Base-by-base conservation (phyloP, 1,284 basidiomycete genomes). In the Apiotrichum gamsii region DNA sequence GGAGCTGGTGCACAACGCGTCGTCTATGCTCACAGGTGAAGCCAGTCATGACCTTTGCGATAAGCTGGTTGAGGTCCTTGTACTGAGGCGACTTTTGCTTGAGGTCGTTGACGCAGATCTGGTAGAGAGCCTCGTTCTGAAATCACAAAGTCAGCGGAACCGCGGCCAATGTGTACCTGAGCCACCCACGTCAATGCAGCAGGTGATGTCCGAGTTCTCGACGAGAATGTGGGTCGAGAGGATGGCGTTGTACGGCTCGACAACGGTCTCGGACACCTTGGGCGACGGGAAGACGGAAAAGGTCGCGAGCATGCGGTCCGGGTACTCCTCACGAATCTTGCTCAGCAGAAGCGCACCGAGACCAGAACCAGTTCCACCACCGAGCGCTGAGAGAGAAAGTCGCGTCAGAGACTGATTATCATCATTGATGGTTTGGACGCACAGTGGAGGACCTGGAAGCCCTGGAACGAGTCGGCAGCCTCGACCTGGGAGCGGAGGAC, bases 81-180 rank as follows among this genome's bases (percentile, higher is more conserved):
- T 94, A 94, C 18, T 71, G 72, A 1, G 89, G 88, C 31, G 71
- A 75, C 56, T 83, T 79, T 45, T 83, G 77, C 69, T 89, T 87
- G 53, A 93, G 75, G 8, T 84, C 84, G 39, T 81, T 78, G 29
- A 81, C 77, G 49, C 83, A 82, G 58, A 95, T 90, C 56, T 93
- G 83, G 67, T 93, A 90, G 77, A 95, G 74, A 5, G 91, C 91
- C 72, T 96, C 90, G 70, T 97, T 97, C 73, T 96, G 87, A 0
- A n/a, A 34, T 15, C 14, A 11, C 25, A 28, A 6, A 6, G 43
- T 45, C 38, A 45, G 39, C 34, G 21, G n/a, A n/a, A n/a, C n/a
- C n/a, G n/a, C n/a, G n/a, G n/a, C n/a, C n/a, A n/a, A n/a, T 23
- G 25, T 6, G 25, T 11, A 28, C 25, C 25, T 28, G 5, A 18